Conservation (phyloP, 2,329 filamentous ascomycete species). For the Aspergillus sp. region DNA sequence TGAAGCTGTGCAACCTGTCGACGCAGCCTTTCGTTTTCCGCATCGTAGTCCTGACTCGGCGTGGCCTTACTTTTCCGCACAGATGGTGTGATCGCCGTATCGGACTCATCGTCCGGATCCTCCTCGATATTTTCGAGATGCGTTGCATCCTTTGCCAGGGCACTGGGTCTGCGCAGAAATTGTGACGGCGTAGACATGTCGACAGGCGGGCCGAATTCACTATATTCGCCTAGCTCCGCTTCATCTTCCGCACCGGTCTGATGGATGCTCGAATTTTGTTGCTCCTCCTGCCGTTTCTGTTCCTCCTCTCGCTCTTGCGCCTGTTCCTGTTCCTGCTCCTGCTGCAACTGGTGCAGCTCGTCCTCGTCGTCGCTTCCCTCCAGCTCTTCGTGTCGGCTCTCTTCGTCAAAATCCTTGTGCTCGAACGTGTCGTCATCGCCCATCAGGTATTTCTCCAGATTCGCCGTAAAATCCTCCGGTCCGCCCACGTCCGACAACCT, state of each 20-base stretch:
- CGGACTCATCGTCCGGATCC: slow-evolving; percentile 25
- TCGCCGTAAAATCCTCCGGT: slow-evolving; percentile 43
- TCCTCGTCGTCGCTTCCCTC: slow-evolving; percentile 9
- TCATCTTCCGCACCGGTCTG: slow-evolving; percentile 31
- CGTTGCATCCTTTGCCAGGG: slow-evolving; percentile 28
- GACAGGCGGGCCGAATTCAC: slow-evolving; percentile 42
- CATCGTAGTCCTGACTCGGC: slow-evolving; percentile 15
- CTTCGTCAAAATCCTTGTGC: slow-evolving; percentile 10
- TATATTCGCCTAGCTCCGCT: slow-evolving; percentile 36
- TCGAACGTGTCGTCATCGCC: slow-evolving; percentile 25
- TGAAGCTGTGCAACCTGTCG: slow-evolving; percentile 32
- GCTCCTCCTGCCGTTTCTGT: slow-evolving; percentile 15
- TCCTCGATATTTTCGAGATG: slow-evolving; percentile 40
- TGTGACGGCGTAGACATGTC: slow-evolving; percentile 47
- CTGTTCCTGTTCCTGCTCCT: slow-evolving; percentile 9
- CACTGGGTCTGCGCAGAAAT: slow-evolving; percentile 31
- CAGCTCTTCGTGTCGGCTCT: slow-evolving; percentile 2
- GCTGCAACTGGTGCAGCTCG: slow-evolving; percentile 7
- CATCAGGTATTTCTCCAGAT: slow-evolving; percentile 41
- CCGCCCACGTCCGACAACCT: slow-evolving; percentile 39
- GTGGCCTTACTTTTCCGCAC: slow-evolving; percentile 21
- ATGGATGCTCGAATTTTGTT: slow-evolving; percentile 19
- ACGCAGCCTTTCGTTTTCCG: slow-evolving; percentile 23
- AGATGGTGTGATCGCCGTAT: slow-evolving; percentile 26
- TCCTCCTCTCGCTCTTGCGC: slow-evolving; percentile 5